Conservation (phyloP, 805 yeast genomes). For the Limtongia smithiae region DNA sequence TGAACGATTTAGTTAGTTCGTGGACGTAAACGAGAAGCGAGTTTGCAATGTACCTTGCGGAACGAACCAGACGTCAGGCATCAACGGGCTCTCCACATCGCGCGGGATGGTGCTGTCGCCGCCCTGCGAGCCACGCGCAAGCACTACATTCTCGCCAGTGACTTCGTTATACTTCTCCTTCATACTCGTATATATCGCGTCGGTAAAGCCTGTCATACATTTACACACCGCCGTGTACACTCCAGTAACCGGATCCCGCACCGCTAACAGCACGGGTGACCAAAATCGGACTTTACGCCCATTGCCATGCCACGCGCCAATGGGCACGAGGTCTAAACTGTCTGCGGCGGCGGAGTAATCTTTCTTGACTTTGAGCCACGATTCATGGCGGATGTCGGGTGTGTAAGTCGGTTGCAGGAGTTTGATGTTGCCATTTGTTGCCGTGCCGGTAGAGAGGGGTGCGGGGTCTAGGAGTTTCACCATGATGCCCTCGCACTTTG, state of each 20-base stretch:
- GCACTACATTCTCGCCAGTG: slow-evolving; percentile 4
- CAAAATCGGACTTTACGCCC: slow-evolving; percentile 32
- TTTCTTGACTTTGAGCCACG: slow-evolving; percentile 34
- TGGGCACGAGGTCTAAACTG: slow-evolving; percentile 31
- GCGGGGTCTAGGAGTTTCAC: slow-evolving; percentile 30
- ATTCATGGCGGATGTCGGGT: slow-evolving; percentile 31
- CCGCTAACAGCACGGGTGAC: slow-evolving; percentile 32
- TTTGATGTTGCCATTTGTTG: background rate
- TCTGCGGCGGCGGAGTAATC: slow-evolving; percentile 30
- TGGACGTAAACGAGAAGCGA: background rate
- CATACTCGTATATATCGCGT: slow-evolving; percentile 26
- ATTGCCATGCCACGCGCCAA: slow-evolving; percentile 33
- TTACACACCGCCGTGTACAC: slow-evolving; percentile 30
- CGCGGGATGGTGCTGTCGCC: slow-evolving; percentile 2
- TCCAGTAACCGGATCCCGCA: slow-evolving; percentile 30
- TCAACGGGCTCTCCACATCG: slow-evolving; percentile 27
- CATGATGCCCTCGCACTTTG: slow-evolving; percentile 33
- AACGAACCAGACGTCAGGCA: slow-evolving; percentile 27
- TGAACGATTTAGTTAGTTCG: background rate
- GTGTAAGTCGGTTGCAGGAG: slow-evolving; percentile 28
- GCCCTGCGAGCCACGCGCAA: background rate
- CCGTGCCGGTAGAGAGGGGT: background rate
- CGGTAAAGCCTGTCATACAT: slow-evolving; percentile 33
- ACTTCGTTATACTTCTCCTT: slow-evolving; percentile 23
- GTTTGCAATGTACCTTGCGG: slow-evolving; percentile 24